Evolutionary conservation across 495 filamentous ascomycete species (phyloP).

Genomic region (Cudoniella acicularis): DNA sequence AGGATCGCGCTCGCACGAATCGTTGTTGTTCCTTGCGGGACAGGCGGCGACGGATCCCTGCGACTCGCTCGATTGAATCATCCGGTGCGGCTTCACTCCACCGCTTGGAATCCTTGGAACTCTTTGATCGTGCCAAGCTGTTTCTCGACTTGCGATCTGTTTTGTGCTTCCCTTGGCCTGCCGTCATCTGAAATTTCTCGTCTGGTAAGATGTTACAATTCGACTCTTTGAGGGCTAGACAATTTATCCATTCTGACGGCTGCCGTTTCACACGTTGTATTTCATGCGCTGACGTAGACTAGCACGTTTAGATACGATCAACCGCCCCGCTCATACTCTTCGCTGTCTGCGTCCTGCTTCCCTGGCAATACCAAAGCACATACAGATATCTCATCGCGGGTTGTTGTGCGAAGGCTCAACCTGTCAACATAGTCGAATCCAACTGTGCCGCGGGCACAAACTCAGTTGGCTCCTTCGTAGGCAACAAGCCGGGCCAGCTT

Average conservation of each 20-base stretch:
- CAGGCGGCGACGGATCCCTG: neutral
- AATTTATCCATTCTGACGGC: slow-evolving; percentile 19
- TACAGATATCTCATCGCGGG: slow-evolving; percentile 5
- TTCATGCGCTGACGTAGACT: slow-evolving; percentile 31
- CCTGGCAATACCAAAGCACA: slow-evolving; percentile 17
- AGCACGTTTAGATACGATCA: slow-evolving; percentile 24
- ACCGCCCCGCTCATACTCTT: slow-evolving; percentile 19
- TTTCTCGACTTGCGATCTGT: neutral
- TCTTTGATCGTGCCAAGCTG: slow-evolving; percentile 1
- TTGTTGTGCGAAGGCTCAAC: slow-evolving; percentile 12
- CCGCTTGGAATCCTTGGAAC: neutral
- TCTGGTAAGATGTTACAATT: slow-evolving; percentile 15
- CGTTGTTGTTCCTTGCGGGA: neutral
- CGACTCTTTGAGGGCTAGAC: neutral
- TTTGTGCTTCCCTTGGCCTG: neutral
- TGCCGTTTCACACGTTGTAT: slow-evolving; percentile 17
- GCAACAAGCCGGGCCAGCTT: slow-evolving; percentile 17
- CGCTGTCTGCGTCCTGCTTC: neutral
- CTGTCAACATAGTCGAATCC: neutral
- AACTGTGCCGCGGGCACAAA: slow-evolving; percentile 2
- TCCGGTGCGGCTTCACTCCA: neutral
- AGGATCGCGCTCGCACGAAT: neutral
- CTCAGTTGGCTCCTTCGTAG: slow-evolving; percentile 8
- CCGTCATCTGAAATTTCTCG: slow-evolving; percentile 4
- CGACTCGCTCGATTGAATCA: neutral